Evolutionary conservation across 2,329 filamentous ascomycete species (phyloP).

Genomic region (Epichloe glyceriae): DNA sequence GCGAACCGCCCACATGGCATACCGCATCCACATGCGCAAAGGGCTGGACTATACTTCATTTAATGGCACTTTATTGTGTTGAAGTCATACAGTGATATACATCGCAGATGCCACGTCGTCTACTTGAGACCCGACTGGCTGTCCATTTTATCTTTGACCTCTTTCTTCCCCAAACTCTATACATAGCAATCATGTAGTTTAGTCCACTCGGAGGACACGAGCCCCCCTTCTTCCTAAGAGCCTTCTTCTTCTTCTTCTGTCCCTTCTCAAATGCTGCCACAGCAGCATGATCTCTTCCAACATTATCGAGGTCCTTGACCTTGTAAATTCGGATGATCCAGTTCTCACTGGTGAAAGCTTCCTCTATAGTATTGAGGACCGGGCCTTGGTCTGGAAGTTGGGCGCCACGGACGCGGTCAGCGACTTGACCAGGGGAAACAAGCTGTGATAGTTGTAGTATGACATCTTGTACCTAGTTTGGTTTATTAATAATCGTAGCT

Average conservation of each 20-base stretch:
- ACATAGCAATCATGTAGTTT: slow-evolving; percentile 15
- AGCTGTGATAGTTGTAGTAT: slow-evolving; percentile 89
- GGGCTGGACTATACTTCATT: neutral
- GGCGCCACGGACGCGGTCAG: slow-evolving; percentile 75
- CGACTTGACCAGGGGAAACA: slow-evolving; percentile 89
- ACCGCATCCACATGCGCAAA: neutral
- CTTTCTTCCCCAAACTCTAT: slow-evolving; percentile 7
- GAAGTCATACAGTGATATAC: slow-evolving; percentile 26
- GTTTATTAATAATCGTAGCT: slow-evolving; percentile 8
- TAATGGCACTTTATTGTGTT: slow-evolving; percentile 4
- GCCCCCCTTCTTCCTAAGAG: slow-evolving; percentile 60
- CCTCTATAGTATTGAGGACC: slow-evolving; percentile 77
- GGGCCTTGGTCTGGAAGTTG: slow-evolving; percentile 75
- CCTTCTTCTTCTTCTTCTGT: slow-evolving; percentile 78
- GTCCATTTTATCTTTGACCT: slow-evolving; percentile 10
- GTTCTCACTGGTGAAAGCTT: slow-evolving; percentile 98
- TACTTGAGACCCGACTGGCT: neutral
- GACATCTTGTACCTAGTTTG: slow-evolving; percentile 94
- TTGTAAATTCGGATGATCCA: slow-evolving; percentile 99
- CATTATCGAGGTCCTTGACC: slow-evolving; percentile 96
- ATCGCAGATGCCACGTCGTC: slow-evolving; percentile 15
- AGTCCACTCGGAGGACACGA: slow-evolving; percentile 60
- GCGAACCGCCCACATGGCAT: neutral
- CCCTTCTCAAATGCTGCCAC: slow-evolving; percentile 61
- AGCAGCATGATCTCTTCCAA: slow-evolving; percentile 72